Conservation (phyloP, 345 rosid genomes). For the Eucalyptus viminalis region DNA sequence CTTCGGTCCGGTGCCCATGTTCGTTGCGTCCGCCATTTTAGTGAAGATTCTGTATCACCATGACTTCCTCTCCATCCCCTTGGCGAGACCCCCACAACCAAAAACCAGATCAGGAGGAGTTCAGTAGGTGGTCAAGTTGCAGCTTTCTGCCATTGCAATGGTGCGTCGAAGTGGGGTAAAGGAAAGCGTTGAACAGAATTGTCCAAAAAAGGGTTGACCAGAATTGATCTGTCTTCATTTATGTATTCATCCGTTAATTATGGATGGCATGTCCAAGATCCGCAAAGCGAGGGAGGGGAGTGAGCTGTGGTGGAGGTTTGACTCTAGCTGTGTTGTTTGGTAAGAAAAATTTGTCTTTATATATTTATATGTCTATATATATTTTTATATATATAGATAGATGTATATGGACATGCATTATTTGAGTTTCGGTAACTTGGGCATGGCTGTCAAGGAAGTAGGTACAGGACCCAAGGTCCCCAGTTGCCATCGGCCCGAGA, state of each 20-base stretch:
- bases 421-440: too few relatives aligned
- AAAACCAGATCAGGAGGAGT: neutral
- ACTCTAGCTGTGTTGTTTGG: neutral
- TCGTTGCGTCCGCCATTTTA: conserved; percentile 34
- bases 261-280: neutral
- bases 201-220: neutral
- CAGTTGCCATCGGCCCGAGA: too few relatives aligned
- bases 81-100: neutral
- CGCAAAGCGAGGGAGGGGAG: neutral
- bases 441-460: too few relatives aligned
- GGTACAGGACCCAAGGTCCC: too few relatives aligned
- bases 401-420: too few relatives aligned
- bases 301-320: neutral
- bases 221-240: neutral
- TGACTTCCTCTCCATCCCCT: conserved; percentile 36
- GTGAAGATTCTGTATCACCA: conserved; percentile 31
- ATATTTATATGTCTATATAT: too few relatives aligned
- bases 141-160: neutral
- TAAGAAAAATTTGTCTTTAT: too few relatives aligned
- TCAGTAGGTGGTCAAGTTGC: neutral
- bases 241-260: neutral
- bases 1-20: conserved; percentile 36
- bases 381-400: too few relatives aligned
- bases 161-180: neutral
- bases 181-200: neutral